phyloP scores from a whole-genome alignment of 176 grass and related monocot species.

The Oryza glaberrima region DNA sequence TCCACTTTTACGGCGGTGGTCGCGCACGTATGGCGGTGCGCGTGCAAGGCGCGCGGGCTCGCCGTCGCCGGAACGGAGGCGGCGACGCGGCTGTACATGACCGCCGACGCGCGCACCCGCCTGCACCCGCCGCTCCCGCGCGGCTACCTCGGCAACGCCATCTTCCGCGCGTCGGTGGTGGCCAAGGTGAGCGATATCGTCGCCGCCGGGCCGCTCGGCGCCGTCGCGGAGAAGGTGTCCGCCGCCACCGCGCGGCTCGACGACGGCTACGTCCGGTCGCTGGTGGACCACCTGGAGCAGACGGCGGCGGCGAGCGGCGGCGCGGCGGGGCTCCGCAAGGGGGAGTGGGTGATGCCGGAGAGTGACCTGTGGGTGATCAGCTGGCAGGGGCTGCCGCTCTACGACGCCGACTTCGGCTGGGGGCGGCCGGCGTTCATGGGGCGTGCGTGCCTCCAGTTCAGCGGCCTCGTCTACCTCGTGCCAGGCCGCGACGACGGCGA shows the following conservation, averaged over 20 bases:
- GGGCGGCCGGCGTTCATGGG: slow-evolving; percentile 60
- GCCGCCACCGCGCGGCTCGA: slow-evolving; percentile 33
- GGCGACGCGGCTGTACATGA: slow-evolving; percentile 47
- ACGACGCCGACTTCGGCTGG: slow-evolving; percentile 71
- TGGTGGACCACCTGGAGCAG: slow-evolving; percentile 51
- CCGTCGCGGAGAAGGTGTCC: slow-evolving; percentile 34
- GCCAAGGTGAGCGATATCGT: slow-evolving; percentile 39
- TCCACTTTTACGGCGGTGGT: slow-evolving; percentile 55
- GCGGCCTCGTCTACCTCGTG: slow-evolving; percentile 49
- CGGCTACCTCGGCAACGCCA: slow-evolving; percentile 60
- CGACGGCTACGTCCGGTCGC: slow-evolving; percentile 48
- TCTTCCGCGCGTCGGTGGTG: slow-evolving; percentile 48
- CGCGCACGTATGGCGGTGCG: slow-evolving; percentile 50
- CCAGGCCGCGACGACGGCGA: slow-evolving; percentile 28
- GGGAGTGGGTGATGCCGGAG: background rate
- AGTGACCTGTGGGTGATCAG: slow-evolving; percentile 53
- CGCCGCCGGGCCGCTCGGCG: background rate
- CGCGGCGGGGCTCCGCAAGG: slow-evolving; percentile 28
- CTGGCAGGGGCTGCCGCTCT: slow-evolving; percentile 61
- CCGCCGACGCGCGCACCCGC: slow-evolving; percentile 53
- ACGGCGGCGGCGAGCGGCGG: background rate
- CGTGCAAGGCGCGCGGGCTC: background rate
- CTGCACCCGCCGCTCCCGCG: slow-evolving; percentile 48
- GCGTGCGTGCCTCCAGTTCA: slow-evolving; percentile 31
- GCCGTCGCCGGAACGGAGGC: background rate